Conservation (phyloP, 2,329 filamentous ascomycete genomes). For the Aureobasidium uvarum region DNA sequence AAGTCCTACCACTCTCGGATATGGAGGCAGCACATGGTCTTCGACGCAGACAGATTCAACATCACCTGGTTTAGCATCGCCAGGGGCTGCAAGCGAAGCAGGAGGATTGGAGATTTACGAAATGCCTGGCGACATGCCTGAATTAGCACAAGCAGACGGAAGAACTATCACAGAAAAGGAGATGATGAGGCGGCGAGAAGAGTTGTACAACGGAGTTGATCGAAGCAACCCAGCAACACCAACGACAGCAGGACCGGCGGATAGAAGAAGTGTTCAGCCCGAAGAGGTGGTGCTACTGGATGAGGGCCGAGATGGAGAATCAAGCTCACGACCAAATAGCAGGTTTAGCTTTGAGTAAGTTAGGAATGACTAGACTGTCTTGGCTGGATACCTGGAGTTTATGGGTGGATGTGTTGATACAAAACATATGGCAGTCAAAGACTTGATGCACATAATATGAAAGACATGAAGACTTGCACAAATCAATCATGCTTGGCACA, state of each 20-base stretch:
- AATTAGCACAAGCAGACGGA: constrained; percentile 51
- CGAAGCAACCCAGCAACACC: constrained; percentile 22
- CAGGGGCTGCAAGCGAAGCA: constrained; percentile 33
- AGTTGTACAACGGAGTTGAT: constrained; percentile 48
- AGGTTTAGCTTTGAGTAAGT: constrained; percentile 24
- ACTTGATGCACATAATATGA: not conserved
- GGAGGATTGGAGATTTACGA: constrained; percentile 47
- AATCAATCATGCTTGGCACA: not conserved
- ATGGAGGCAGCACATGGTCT: constrained; percentile 27
- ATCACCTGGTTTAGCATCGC: constrained; percentile 17
- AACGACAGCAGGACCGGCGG: not conserved
- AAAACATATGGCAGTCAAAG: not conserved
- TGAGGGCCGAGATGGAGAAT: not conserved
- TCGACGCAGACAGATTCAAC: constrained; percentile 18
- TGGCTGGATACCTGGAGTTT: not conserved
- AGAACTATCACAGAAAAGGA: constrained; percentile 51
- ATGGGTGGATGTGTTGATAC: not conserved
- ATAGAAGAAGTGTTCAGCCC: constrained; percentile 9
- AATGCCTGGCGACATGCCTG: constrained; percentile 57
- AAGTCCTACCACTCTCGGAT: not conserved
- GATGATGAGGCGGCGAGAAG: constrained; percentile 47
- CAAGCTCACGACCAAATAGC: not conserved
- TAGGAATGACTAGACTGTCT: not conserved
- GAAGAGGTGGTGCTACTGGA: constrained; percentile 13
- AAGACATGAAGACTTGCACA: not conserved